Conservation (phyloP, 2,329 filamentous ascomycete genomes). For the Trichothecium sympodiale region DNA sequence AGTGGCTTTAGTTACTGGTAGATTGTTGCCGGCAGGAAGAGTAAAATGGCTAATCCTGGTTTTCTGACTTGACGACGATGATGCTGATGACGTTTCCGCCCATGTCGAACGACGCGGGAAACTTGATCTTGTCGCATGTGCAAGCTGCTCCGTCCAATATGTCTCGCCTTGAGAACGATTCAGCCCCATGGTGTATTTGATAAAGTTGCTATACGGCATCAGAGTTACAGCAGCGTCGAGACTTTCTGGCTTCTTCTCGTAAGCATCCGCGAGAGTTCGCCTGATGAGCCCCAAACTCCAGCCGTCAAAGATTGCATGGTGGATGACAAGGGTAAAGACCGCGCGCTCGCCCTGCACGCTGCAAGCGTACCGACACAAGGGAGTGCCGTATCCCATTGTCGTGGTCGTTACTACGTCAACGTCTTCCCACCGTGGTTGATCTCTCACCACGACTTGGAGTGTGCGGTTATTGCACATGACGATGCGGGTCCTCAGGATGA, state of each 20-base stretch:
- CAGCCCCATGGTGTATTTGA: not conserved
- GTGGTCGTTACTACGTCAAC: not conserved
- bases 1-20: slow-evolving; percentile 7
- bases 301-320: slow-evolving; percentile 10
- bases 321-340: slow-evolving; percentile 9
- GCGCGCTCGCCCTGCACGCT: too few relatives aligned
- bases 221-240: not conserved
- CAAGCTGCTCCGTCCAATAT: slow-evolving; percentile 1
- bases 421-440: not conserved
- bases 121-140: slow-evolving; percentile 1
- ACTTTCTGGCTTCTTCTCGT: too few relatives aligned
- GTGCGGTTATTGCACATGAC: not conserved
- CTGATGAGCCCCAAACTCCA: slow-evolving; percentile 5
- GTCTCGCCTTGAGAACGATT: not conserved
- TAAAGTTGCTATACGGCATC: slow-evolving; percentile 7
- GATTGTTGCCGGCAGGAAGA: not conserved
- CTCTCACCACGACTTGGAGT: not conserved
- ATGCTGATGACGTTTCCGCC: not conserved
- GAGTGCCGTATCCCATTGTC: slow-evolving; percentile 6
- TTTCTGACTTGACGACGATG: not conserved
- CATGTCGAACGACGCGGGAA: slow-evolving; percentile 1
- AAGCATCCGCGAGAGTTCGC: slow-evolving; percentile 1
- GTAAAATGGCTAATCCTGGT: too few relatives aligned
- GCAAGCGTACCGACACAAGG: slow-evolving; percentile 4
- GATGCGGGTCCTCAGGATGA: slow-evolving; percentile 7